Conservation (phyloP, 768 basidiomycete species). For the Dentipellis fragilis region DNA sequence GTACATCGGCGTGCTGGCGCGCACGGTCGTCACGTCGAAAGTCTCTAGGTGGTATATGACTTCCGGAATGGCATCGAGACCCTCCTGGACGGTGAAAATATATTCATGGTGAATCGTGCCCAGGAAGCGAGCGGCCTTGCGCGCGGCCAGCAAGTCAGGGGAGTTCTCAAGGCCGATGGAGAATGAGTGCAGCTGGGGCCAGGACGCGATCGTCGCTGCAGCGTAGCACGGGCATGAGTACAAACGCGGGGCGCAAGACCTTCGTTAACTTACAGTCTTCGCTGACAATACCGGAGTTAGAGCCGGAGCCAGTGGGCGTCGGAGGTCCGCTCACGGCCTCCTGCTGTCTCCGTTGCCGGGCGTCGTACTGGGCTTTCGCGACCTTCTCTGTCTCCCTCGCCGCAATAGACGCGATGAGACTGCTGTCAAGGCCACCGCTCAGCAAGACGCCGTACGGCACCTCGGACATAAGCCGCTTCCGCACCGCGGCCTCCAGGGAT, state of each 20-base stretch:
- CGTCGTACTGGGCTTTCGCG: slow-evolving; percentile 65
- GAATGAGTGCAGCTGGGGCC: slow-evolving; percentile 97
- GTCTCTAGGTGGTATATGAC: slow-evolving; percentile 98
- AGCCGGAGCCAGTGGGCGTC: slow-evolving; percentile 31
- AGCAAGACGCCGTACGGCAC: slow-evolving; percentile 96
- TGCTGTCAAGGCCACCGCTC: slow-evolving; percentile 92
- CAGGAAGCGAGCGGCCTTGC: slow-evolving; percentile 86
- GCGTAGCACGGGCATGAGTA: neutral
- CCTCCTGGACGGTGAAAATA: slow-evolving; percentile 96
- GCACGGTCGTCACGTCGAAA: slow-evolving; percentile 96
- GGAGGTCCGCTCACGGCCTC: slow-evolving; percentile 46
- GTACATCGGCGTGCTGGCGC: slow-evolving; percentile 98
- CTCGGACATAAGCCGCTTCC: slow-evolving; percentile 94
- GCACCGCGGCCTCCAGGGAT: slow-evolving; percentile 82
- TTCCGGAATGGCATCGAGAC: slow-evolving; percentile 92
- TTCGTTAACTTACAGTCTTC: slow-evolving; percentile 40
- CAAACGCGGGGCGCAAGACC: neutral
- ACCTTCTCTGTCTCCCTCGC: slow-evolving; percentile 92
- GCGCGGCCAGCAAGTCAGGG: slow-evolving; percentile 88
- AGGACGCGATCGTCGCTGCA: slow-evolving; percentile 65
- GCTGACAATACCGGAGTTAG: slow-evolving; percentile 24
- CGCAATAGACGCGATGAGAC: slow-evolving; percentile 91
- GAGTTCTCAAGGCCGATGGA: slow-evolving; percentile 92
- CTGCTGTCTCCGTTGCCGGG: slow-evolving; percentile 50
- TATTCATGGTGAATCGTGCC: slow-evolving; percentile 97